Evolutionary conservation across 352 stramenopile species (phyloP), one percentile per base, ranked within the genome.

Genomic region (Globisporangium rhizosaccharum): DNA sequence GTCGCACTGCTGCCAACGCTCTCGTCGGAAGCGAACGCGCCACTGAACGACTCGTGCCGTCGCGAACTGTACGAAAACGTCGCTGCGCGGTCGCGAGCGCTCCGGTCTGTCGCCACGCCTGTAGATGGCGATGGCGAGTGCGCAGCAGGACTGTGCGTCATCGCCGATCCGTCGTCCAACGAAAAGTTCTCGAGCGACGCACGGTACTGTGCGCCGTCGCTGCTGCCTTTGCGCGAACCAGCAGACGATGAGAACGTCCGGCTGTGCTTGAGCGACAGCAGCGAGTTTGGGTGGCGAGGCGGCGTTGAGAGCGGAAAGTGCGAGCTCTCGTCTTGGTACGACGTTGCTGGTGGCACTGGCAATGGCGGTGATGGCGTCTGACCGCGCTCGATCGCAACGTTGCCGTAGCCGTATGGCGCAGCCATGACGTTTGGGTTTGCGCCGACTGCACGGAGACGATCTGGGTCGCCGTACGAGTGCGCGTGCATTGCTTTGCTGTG

Each of bases 401-500:
- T 92, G 17, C 79, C 73, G 53, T 92, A 92, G 20, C 82, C 82
- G 52, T 89, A 92, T 3, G 82, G 82, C 6, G 79, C 82, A 3
- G 82, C 65, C 9, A 73, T 77, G 9, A 92, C 79, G 46, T 92
- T 88, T 10, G 79, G 76, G 57, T 92, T 85, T 1, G 71, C 58
- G 10, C 62, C 64, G 14, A 85, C 58, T 14, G 59, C 61, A 36
- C 77, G 72, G 30, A 89, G 50, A 41, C 68, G 68, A 25, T 79
- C 66, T 0, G 85, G 76, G 36, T 88, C 76, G 50, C 71, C 83
- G 44, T 88, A 91, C 11, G 83, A 93, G 51, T 90, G 83, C 1
- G 81, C 72, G 28, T 90, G 81, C 23, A 87, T 68, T 6, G 67
- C 57, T 37, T 82, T 80, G 3, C 51, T 59, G 9, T 28, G 17